Base-by-base conservation (phyloP, 306 rosid genomes). In the Arachis hypogaea region DNA sequence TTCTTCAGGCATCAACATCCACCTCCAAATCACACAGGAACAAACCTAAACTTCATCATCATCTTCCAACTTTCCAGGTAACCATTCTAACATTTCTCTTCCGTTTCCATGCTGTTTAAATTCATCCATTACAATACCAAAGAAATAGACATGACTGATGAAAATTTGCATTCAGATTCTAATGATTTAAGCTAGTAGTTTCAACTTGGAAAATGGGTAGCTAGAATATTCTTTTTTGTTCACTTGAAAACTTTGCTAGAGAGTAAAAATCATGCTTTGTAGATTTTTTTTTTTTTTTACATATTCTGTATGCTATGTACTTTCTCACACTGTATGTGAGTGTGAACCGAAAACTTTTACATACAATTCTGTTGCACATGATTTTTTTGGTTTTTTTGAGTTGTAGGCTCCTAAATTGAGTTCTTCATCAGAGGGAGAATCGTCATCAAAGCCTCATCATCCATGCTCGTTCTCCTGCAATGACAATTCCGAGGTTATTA, bases 361-460 rank as follows among this genome's bases (percentile, higher is more conserved):
- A 33, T 33, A 33, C 38, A 33, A 33, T 33, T 33, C 38, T 33
- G 38, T 22, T 22, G 1, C 38, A 33, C 28, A 22, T 22, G 28
- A 22, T 22, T 22, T 22, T 22, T 22, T 22, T 22, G 0, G 1
- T 22, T 30, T 54, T 68, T 3, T 59, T 51, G 36, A 28, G 11
- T 71, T 14, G 58, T 5, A 93, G 98, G 85, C 69, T 78, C 80
- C 87, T 28, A 87, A 80, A 76, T 77, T 88, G 46, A 82, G 83
- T 70, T 80, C 86, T 65, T 77, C 83, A 75, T 86, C 90, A n/a
- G 92, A 86, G 72, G 96, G 86, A 63, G 98, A 87, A 66, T 83
- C 58, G 22, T 83, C 89, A 22, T 72, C 84, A 18, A 84, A 63
- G 72, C 76, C 82, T 55, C 77, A 69, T 55, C 77, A 69, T 8